These are phyloP conservation scores for Glutinoglossum americanum DNA, from an alignment of 495 filamentous ascomycete species.

Conservation along the genomic window DNA sequence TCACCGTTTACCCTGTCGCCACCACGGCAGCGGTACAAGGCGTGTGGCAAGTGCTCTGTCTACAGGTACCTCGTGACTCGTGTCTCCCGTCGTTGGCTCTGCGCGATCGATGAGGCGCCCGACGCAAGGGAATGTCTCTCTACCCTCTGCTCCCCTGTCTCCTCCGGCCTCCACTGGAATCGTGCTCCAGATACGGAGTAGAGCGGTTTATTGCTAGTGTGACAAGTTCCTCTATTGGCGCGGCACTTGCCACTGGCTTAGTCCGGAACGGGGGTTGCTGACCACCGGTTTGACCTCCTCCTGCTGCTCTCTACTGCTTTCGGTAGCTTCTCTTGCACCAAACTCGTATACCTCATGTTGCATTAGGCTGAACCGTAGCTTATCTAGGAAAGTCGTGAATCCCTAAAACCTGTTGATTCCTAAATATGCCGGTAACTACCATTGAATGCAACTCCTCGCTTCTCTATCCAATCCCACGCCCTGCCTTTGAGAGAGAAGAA, in stretches of 20 bases:
- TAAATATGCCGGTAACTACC: background rate
- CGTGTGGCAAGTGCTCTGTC: too few relatives aligned
- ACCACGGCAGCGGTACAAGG: too few relatives aligned
- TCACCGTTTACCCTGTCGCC: too few relatives aligned
- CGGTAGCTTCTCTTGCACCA: background rate
- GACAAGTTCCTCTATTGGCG: background rate
- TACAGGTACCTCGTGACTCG: too few relatives aligned
- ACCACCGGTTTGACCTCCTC: background rate
- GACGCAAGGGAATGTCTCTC: background rate
- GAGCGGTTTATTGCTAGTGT: background rate
- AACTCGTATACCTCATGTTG: background rate
- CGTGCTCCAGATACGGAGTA: background rate
- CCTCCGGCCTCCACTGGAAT: too few relatives aligned
- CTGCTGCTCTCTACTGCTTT: background rate
- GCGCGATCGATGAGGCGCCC: background rate
- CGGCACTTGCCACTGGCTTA: background rate
- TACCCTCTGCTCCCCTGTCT: background rate
- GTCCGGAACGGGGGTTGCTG: background rate
- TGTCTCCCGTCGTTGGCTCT: too few relatives aligned
- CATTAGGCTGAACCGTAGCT: background rate
- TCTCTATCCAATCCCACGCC: background rate
- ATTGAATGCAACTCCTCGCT: background rate
- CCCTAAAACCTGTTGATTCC: background rate
- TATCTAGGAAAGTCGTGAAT: background rate
- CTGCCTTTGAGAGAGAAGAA: background rate